Percentiles rank a stretch among this genome's conserved stretches.
phyloP scores from a whole-genome alignment of 768 basidiomycete genomes.

The Lactarius tabidus region DNA sequence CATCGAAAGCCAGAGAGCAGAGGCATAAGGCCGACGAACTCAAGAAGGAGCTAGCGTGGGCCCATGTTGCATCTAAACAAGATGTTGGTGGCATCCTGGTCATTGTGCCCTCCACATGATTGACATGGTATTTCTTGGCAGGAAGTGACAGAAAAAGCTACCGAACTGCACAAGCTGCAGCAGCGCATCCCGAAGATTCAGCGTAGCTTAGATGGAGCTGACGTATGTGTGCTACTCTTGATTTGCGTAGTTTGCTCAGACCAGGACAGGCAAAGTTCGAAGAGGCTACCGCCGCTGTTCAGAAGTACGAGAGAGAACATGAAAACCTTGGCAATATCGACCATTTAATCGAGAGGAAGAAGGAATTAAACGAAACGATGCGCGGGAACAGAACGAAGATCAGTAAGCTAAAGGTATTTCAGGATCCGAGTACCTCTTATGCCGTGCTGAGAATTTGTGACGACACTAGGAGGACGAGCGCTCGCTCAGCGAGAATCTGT shows the following conservation, averaged over 20 bases:
- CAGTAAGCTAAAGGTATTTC: conserved; percentile 35
- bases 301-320: conserved; percentile 38
- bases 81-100: conserved; percentile 38
- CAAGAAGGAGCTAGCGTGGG: conserved; percentile 84
- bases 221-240: conserved; percentile 32
- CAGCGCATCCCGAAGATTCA: conserved; percentile 40
- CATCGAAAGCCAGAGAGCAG: conserved; percentile 67
- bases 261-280: conserved; percentile 33
- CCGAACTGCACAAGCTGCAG: conserved; percentile 39
- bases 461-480: conserved; percentile 18
- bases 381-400: conserved; percentile 46
- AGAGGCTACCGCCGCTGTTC: conserved; percentile 36
- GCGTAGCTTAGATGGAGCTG: conserved; percentile 36
- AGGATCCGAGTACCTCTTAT: background rate
- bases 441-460: background rate
- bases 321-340: conserved; percentile 45
- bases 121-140: conserved; percentile 24
- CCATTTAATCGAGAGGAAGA: conserved; percentile 40
- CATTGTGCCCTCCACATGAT: background rate
- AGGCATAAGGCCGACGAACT: conserved; percentile 62
- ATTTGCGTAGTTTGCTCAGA: background rate
- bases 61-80: conserved; percentile 72
- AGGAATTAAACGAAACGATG: conserved; percentile 45
- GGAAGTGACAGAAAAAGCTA: conserved; percentile 44
- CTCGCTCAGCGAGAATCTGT: conserved; percentile 16